Conservation (phyloP, 1,284 basidiomycete species). For the Cutaneotrichosporon sp. region DNA sequence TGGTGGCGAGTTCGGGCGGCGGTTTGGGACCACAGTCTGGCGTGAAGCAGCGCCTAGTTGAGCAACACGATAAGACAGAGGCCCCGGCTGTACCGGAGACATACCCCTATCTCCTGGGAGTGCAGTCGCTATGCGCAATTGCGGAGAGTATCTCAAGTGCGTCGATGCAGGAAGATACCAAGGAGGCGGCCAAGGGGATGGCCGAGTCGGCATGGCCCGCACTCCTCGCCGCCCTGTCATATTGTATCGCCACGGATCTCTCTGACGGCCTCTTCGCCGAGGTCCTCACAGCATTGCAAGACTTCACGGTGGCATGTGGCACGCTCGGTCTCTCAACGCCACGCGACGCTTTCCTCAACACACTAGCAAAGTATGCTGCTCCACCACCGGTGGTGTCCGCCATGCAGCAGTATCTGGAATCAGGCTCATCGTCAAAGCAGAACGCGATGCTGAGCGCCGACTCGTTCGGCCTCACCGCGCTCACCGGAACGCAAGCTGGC, state of each 20-base stretch:
- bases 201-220: slow-evolving; percentile 84
- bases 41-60: slow-evolving; percentile 88
- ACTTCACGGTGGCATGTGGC: slow-evolving; percentile 83
- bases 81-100: slow-evolving; percentile 85
- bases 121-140: slow-evolving; percentile 81
- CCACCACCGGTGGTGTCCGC: slow-evolving; percentile 80
- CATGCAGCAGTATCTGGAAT: slow-evolving; percentile 65
- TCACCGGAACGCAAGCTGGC: slow-evolving; percentile 46
- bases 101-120: slow-evolving; percentile 83
- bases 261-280: slow-evolving; percentile 65
- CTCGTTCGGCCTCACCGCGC: slow-evolving; percentile 56
- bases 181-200: slow-evolving; percentile 63
- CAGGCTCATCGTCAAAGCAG: slow-evolving; percentile 27
- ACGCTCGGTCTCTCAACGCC: slow-evolving; percentile 77
- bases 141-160: slow-evolving; percentile 79
- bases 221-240: slow-evolving; percentile 79
- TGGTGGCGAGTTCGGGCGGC: slow-evolving; percentile 56
- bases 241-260: slow-evolving; percentile 80
- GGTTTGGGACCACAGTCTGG: slow-evolving; percentile 68
- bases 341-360: slow-evolving; percentile 86
- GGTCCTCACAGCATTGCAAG: slow-evolving; percentile 69
- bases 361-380: slow-evolving; percentile 79
- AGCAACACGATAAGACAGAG: slow-evolving; percentile 93
- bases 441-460: slow-evolving; percentile 68
- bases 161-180: slow-evolving; percentile 40